Evolutionary conservation across 2,329 filamentous ascomycete species (phyloP).

Genomic region (Penicillium sp.): DNA sequence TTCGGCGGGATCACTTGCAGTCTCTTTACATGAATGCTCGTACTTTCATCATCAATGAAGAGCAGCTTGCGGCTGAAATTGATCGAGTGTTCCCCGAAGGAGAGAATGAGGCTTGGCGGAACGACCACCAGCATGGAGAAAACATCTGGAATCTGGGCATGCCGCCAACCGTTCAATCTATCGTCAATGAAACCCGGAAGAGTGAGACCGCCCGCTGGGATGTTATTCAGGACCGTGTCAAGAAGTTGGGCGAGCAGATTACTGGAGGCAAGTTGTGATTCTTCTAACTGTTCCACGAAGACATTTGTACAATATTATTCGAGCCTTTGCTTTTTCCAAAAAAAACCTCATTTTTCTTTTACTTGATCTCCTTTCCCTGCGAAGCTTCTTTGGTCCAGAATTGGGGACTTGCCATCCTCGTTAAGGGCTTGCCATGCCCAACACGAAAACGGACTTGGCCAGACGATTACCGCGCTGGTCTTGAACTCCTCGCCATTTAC

Average conservation of each 20-base stretch:
- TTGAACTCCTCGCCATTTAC: too few relatives aligned
- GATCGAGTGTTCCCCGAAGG: constrained; percentile 68
- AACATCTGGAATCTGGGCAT: constrained; percentile 49
- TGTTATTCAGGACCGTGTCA: constrained; percentile 53
- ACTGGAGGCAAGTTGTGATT: constrained; percentile 58
- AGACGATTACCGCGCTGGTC: too few relatives aligned
- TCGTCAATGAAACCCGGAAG: constrained; percentile 27
- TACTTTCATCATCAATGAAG: constrained; percentile 77
- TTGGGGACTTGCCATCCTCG: too few relatives aligned
- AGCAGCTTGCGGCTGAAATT: constrained; percentile 66
- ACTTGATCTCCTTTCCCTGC: too few relatives aligned
- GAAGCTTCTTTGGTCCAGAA: too few relatives aligned
- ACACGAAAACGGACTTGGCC: too few relatives aligned
- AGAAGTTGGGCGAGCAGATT: constrained; percentile 59
- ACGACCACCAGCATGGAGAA: constrained; percentile 35
- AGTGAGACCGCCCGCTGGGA: constrained; percentile 33
- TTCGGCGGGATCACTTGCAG: constrained; percentile 67
- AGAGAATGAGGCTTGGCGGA: constrained; percentile 40
- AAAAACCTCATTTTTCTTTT: too few relatives aligned
- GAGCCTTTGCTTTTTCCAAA: constrained; percentile 15
- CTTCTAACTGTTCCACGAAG: constrained; percentile 18
- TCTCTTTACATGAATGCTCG: constrained; percentile 85
- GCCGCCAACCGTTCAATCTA: constrained; percentile 38
- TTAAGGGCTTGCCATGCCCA: too few relatives aligned
- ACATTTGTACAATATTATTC: constrained; percentile 22